Evolutionary conservation across 2,329 filamentous ascomycete species (phyloP).

Genomic region (Microdochium paspali): DNA sequence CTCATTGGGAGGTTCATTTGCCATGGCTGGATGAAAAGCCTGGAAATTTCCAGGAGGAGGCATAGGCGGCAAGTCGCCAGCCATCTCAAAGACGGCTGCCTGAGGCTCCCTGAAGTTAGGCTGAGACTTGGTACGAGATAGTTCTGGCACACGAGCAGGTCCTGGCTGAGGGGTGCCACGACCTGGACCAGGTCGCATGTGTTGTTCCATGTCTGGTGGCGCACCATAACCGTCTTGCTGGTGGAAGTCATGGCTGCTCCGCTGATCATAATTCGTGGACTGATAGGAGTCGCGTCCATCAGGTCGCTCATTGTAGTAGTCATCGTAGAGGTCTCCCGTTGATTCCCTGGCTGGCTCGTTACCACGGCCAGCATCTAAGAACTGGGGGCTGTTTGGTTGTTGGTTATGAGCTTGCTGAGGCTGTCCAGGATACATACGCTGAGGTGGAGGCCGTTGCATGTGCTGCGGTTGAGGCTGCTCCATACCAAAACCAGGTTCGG

Average conservation of each 20-base stretch:
- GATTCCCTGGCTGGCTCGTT: slow-evolving; percentile 25
- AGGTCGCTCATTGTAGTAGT: slow-evolving; percentile 36
- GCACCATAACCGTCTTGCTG: slow-evolving; percentile 4
- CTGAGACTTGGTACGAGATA: slow-evolving; percentile 57
- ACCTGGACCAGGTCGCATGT: slow-evolving; percentile 28
- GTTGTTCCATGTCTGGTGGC: slow-evolving; percentile 29
- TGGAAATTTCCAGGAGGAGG: slow-evolving; percentile 26
- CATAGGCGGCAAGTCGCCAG: slow-evolving; percentile 47
- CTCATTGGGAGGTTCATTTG: not conserved
- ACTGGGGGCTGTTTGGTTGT: slow-evolving; percentile 4
- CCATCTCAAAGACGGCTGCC: slow-evolving; percentile 67
- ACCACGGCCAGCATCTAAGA: slow-evolving; percentile 23
- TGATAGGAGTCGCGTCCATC: slow-evolving; percentile 4
- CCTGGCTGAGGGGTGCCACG: slow-evolving; percentile 33
- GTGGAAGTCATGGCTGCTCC: slow-evolving; percentile 9
- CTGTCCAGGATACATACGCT: slow-evolving; percentile 37
- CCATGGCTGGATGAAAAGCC: slow-evolving; percentile 17
- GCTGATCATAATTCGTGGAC: slow-evolving; percentile 12
- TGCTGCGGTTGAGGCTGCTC: slow-evolving; percentile 39
- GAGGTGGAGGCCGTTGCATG: slow-evolving; percentile 37
- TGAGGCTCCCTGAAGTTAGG: slow-evolving; percentile 56
- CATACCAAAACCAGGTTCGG: slow-evolving; percentile 31
- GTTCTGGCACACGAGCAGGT: slow-evolving; percentile 39
- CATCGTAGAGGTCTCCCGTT: slow-evolving; percentile 43
- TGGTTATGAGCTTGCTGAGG: slow-evolving; percentile 22